These are phyloP conservation scores for Coniochaeta hoffmannii DNA, from an alignment of 2,329 filamentous ascomycete species.

Conservation along the genomic window DNA sequence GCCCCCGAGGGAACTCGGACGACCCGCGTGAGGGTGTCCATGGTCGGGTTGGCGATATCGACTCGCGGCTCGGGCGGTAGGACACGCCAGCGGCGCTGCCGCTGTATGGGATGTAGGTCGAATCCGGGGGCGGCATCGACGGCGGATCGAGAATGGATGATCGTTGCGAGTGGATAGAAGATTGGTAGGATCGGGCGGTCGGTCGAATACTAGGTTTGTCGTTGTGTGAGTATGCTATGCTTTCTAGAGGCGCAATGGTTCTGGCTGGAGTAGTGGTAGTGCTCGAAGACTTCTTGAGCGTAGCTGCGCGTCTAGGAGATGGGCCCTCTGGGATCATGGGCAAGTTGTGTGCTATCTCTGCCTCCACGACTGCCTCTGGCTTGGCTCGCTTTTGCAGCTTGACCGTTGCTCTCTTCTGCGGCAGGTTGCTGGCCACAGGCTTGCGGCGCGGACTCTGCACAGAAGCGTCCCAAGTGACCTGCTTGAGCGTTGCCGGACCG, in stretches of 20 bases:
- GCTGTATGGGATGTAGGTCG: constrained; percentile 53
- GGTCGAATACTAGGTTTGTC: constrained; percentile 35
- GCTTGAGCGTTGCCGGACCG: neutral
- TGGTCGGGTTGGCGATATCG: constrained; percentile 45
- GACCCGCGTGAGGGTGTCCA: constrained; percentile 49
- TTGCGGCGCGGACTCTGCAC: constrained; percentile 4
- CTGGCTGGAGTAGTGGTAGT: neutral
- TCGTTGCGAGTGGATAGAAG: constrained; percentile 39
- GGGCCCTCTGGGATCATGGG: constrained; percentile 45
- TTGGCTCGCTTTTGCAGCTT: constrained; percentile 42
- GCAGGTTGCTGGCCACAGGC: constrained; percentile 6
- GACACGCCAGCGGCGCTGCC: constrained; percentile 33
- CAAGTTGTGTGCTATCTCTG: constrained; percentile 30
- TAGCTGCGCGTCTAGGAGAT: constrained; percentile 32
- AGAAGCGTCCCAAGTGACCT: neutral
- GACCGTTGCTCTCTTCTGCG: constrained; percentile 29
- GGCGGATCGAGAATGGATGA: constrained; percentile 51
- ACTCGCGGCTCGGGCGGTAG: constrained; percentile 39
- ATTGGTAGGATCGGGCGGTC: constrained; percentile 41
- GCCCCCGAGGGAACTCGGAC: constrained; percentile 62
- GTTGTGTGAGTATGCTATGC: constrained; percentile 30
- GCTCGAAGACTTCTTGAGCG: constrained; percentile 24
- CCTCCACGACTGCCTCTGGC: constrained; percentile 19
- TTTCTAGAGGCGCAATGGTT: constrained; percentile 12
- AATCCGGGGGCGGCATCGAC: constrained; percentile 55